Evolutionary conservation across 169 alveolate species (phyloP), one percentile per base, ranked within the genome.

Genomic region (Cryptosporidium parvum): DNA sequence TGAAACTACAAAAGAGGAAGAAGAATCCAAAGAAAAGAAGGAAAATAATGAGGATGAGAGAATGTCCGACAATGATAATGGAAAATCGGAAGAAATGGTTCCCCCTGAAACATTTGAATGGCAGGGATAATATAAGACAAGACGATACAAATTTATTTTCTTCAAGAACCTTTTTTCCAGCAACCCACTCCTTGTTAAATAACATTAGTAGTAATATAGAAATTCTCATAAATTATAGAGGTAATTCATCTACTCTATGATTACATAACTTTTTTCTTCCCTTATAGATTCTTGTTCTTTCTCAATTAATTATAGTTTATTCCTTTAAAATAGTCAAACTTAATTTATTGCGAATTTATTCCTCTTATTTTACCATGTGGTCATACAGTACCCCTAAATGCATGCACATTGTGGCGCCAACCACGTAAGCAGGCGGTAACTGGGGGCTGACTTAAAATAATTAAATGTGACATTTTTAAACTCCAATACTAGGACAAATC

Each of bases 71-170:
- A 33, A 62, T 21, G 75, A 65, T 26, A 18, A 16, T 29, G 44
- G 39, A 1, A 0, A 29, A 7, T 23, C n/a, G 2, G 84, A 70
- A 21, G 84, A 70, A 31, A 42, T 45, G 59, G 84, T 70, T 23
- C 75, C 89, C 9, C 89, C 89, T 23, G 80, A 80, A 26, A 39
- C 89, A 5, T 80, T 80, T 59, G 89, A 80, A 29, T 80, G 89
- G 89, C 89, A 65, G 44, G 89, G 89, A 31, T 80, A 35, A 48
- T 6, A 16, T 7, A 16, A n/a, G 8, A 26, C 26, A 26, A 0
- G 26, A 26, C 26, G 26, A 26, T 26, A 26, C 26, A 26, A 26
- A 26, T 26, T 26, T 44, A 10, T 21, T 9, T 9, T 12, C 9
- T 0, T 12, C 3, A n/a, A 56, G 8, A 56, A n/a, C 21, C n/a